Evolutionary conservation across 73 alveolate genomes (phyloP).

Genomic region (Paramecium pentaurelia): DNA sequence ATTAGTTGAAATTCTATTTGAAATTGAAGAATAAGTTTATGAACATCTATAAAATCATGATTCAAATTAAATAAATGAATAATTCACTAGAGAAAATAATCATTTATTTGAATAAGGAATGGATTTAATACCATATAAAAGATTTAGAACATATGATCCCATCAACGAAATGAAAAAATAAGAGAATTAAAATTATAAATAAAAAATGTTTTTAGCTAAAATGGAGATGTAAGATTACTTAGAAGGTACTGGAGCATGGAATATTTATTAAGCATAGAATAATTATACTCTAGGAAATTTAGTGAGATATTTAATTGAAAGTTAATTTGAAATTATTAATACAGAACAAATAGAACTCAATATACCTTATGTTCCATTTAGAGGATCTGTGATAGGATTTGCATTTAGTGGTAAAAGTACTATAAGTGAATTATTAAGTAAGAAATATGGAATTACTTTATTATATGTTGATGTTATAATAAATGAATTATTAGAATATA

Average conservation of each 20-base stretch:
- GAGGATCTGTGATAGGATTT: constrained; percentile 86
- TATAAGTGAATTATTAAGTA: constrained; percentile 72
- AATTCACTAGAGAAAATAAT: constrained; percentile 93
- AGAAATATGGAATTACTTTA: constrained; percentile 63
- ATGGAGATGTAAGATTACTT: constrained; percentile 74
- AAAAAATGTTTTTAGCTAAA: constrained; percentile 62
- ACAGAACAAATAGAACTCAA: neutral
- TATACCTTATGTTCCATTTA: constrained; percentile 71
- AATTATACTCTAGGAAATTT: constrained; percentile 58
- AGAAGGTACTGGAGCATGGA: constrained; percentile 78
- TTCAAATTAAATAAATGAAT: constrained; percentile 83
- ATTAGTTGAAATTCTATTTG: constrained; percentile 83
- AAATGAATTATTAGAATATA: constrained; percentile 30
- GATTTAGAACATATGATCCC: constrained; percentile 54
- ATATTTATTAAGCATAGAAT: constrained; percentile 20
- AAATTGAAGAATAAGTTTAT: constrained; percentile 91
- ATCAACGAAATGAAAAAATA: constrained; percentile 47
- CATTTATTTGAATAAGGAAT: constrained; percentile 73
- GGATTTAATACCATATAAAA: constrained; percentile 57
- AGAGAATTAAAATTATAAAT: constrained; percentile 34
- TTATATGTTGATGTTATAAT: constrained; percentile 33
- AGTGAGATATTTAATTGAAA: constrained; percentile 39
- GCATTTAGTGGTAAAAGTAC: constrained; percentile 94
- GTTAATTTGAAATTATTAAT: neutral
- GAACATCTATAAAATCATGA: constrained; percentile 88